These are phyloP conservation scores for Catharanthus roseus DNA, from an alignment of 257 asterid species.

Conservation along the genomic window DNA sequence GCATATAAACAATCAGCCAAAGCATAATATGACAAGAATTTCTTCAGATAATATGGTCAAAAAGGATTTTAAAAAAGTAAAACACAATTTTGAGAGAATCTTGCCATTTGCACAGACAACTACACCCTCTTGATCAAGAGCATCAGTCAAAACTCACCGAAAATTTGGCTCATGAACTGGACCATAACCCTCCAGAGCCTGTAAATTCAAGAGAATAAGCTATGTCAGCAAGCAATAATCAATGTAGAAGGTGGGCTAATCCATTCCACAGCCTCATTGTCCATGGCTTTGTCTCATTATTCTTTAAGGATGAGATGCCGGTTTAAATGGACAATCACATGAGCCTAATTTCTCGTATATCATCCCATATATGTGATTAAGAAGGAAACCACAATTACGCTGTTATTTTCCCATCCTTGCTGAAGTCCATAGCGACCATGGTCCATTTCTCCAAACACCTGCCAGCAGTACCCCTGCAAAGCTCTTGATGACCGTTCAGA, in stretches of 20 bases:
- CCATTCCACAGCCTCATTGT: slow-evolving; percentile 99
- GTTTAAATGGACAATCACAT: slow-evolving; percentile 71
- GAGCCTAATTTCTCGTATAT: slow-evolving; percentile 78
- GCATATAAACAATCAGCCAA: background rate
- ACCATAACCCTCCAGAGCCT: slow-evolving; percentile 98
- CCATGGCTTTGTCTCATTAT: slow-evolving; percentile 85
- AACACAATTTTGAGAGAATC: background rate
- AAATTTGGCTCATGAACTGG: slow-evolving; percentile 71
- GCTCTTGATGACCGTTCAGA: slow-evolving; percentile 50
- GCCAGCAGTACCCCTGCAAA: slow-evolving; percentile 47
- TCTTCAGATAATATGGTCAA: background rate
- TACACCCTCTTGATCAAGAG: slow-evolving; percentile 27
- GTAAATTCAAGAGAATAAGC: slow-evolving; percentile 99
- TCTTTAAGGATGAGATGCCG: slow-evolving; percentile 86
- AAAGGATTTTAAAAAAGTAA: background rate
- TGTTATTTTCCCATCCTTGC: slow-evolving; percentile 99
- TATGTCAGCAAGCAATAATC: slow-evolving; percentile 91
- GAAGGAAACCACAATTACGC: slow-evolving; percentile 99
- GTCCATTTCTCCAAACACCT: slow-evolving; percentile 65
- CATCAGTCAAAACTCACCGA: slow-evolving; percentile 71
- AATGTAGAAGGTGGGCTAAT: slow-evolving; percentile 74
- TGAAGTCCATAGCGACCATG: slow-evolving; percentile 95
- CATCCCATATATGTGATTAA: slow-evolving; percentile 98
- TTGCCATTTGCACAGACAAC: slow-evolving; percentile 1
- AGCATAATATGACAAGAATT: background rate